Percentiles rank a stretch among this genome's conserved stretches.
Conservation (phyloP, 306 rosid genomes). For the Quercus alba region DNA sequence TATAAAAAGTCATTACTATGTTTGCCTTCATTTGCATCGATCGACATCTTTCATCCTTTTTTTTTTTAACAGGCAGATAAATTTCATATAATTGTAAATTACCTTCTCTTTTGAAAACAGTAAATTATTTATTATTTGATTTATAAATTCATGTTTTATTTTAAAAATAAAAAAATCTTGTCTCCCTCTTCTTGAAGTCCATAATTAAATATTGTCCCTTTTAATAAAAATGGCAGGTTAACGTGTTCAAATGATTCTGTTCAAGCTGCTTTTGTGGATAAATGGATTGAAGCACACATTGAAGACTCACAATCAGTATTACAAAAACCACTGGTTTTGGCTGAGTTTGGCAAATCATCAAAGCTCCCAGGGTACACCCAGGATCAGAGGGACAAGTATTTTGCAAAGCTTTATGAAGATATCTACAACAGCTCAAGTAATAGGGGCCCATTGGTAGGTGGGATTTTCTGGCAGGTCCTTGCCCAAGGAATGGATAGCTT, state of each 20-base stretch:
- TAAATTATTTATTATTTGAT: no score
- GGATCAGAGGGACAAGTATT: constrained; percentile 15
- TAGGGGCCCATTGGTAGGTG: constrained; percentile 35
- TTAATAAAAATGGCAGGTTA: constrained; percentile 13
- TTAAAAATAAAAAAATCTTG: background rate
- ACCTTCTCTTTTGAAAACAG: no score
- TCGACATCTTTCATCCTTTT: no score
- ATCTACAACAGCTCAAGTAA: constrained; percentile 16
- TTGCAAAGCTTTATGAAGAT: constrained; percentile 12
- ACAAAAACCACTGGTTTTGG: constrained; percentile 24
- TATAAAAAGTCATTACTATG: no score
- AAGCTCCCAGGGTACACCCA: constrained; percentile 16
- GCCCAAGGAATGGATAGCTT: constrained; percentile 33
- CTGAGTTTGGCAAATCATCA: constrained; percentile 36
- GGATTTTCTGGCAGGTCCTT: constrained; percentile 45
- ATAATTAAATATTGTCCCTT: no score
- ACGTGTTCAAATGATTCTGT: background rate
- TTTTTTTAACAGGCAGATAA: no score
- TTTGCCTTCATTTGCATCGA: no score
- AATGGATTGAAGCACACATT: constrained; percentile 25
- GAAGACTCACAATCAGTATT: constrained; percentile 8
- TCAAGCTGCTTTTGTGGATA: constrained; percentile 25
- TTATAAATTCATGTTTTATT: no score
- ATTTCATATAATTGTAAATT: no score
- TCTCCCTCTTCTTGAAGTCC: no score